A percentile compares a stretch with the other conserved stretches of the same genome.
Conservation (phyloP, 345 rosid species). For the Arabidopsis suecica region DNA sequence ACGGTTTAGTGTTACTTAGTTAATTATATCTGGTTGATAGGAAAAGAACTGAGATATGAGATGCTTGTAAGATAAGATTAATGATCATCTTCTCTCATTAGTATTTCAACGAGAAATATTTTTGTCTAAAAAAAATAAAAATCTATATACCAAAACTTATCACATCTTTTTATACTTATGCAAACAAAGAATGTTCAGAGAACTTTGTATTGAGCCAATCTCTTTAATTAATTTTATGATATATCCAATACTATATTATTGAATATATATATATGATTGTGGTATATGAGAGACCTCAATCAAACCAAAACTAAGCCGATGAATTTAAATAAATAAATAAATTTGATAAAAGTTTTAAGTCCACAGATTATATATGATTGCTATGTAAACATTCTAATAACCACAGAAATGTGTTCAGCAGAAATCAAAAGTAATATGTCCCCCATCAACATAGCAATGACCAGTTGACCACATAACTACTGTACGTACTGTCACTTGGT, state of each 20-base stretch:
- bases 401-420: no score
- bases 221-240: not conserved
- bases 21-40: slow-evolving; percentile 26
- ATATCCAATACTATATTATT: not conserved
- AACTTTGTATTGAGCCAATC: not conserved
- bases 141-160: not conserved
- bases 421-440: no score
- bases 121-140: not conserved
- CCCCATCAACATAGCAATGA: no score
- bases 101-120: not conserved
- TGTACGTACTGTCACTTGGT: not conserved
- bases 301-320: not conserved
- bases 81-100: slow-evolving; percentile 34
- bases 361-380: not conserved
- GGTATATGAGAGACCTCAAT: not conserved
- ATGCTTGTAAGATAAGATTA: slow-evolving; percentile 43
- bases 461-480: not conserved
- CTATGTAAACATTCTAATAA: not conserved
- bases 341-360: not conserved
- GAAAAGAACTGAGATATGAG: slow-evolving; percentile 25
- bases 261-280: not conserved
- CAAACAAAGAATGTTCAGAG: not conserved
- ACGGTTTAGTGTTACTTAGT: slow-evolving; percentile 16
- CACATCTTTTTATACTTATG: not conserved
- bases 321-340: no score